Evolutionary conservation across 2,329 filamentous ascomycete genomes (phyloP), one percentile per base, ranked within the genome.

Genomic region (Aureobasidium sp.): DNA sequence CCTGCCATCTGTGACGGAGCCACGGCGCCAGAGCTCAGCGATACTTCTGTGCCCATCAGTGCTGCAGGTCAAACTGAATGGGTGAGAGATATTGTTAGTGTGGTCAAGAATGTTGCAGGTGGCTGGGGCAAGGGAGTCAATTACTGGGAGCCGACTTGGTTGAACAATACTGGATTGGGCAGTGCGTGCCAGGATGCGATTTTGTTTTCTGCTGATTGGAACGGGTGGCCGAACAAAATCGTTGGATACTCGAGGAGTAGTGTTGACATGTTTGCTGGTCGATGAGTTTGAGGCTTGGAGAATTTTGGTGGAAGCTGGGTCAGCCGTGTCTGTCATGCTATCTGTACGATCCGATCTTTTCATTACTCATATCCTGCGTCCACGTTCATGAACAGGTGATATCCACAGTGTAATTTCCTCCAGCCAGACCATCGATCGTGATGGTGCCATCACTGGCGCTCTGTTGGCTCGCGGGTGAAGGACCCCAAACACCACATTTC

Each of bases 81-180:
- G 68, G 63, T 70, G 31, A 61, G 67, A 27, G 67, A 67, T 59
- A 66, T 72, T 15, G 66, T 68, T 2, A 44, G 42, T 40, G 63
- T 66, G 15, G 60, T 67, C 24, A 53, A 64, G 39, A 53, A 49
- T 27, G 63, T 67, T 29, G 60, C 44, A 11, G 65, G 64, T 22
- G 68, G 67, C 19, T 62, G 63, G 42, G 69, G 67, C 2, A 67
- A 64, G 50, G 74, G 74, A 1, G 29, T 71, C 22, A 68, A 68
- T 50, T 72, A 71, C 60, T 72, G 70, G 70, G 69, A 72, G 63
- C 70, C 70, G 5, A 68, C 70, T 5, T 72, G 68, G 68, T 45
- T 70, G 24, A 65, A 68, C 39, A 70, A 70, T 61, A 68, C 67
- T 7, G 67, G 63, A 1, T 60, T 70, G 52, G 70, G 69, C 9